These are phyloP conservation scores for Cystobasidium tubakii DNA, from an alignment of 768 basidiomycete species.

Conservation along the genomic window DNA sequence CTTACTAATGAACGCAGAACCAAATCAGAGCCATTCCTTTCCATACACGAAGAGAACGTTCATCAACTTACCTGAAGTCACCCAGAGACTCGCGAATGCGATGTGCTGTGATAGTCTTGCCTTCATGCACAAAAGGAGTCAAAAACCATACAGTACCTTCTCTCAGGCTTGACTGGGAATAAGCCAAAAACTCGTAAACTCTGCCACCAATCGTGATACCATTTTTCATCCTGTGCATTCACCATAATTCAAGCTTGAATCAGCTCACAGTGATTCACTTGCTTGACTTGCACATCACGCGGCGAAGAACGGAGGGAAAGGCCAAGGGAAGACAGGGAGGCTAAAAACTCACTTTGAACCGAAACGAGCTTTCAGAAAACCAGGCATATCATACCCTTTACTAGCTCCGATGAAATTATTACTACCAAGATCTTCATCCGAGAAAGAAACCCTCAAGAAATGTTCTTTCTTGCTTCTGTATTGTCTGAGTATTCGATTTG, in stretches of 20 bases:
- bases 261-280: too few species aligned
- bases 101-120: background rate
- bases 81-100: background rate
- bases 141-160: background rate
- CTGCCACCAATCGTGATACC: background rate
- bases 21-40: too few species aligned
- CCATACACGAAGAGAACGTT: too few species aligned
- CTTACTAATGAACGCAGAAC: background rate
- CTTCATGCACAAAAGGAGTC: background rate
- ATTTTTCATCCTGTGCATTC: background rate
- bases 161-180: background rate
- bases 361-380: background rate
- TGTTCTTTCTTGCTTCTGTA: background rate
- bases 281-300: too few species aligned
- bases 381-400: background rate
- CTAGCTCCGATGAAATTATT: background rate
- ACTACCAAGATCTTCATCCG: slow-evolving; percentile 2
- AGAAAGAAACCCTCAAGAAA: background rate
- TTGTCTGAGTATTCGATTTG: background rate
- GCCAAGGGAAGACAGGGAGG: too few species aligned
- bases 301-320: too few species aligned
- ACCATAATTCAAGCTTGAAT: too few species aligned
- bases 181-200: background rate
- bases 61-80: background rate
- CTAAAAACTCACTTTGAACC: background rate